Base-by-base conservation (phyloP, 192 early-diverging fungal genomes). In the Fimicolochytrium jonesii region DNA sequence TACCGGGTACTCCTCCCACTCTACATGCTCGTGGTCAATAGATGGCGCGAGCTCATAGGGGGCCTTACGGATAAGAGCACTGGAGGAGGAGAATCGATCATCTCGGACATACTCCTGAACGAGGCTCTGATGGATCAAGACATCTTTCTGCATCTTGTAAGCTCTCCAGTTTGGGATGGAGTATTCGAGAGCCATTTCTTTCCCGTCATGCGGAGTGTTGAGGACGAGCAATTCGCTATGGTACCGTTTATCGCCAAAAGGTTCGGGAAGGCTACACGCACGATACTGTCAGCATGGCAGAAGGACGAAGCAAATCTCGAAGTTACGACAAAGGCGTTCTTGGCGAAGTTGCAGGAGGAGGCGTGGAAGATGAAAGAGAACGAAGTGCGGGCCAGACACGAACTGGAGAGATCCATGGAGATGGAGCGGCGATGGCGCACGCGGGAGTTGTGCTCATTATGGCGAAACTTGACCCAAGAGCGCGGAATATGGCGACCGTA, bases 401-500 rank as follows among this genome's bases (percentile, higher is more conserved):
- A 75, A 6, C 28, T 34, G 32, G 46, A 60, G 10, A 43, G 28
- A 26, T 25, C 30, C 2, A 29, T 36, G 23, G 75, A 80, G 28
- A 7, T 36, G n/a, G 73, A 75, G 1, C 39, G 63, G 25, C 59
- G 67, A 11, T 34, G 42, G 2, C 26, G 70, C 5, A 42, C 55
- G 2, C 43, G 68, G 29, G 31, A 56, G 29, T 70, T 69, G 68
- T 28, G 60, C 28, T 10, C 49, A 2, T 42, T 66, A 13, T 72
- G 55, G 52, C 55, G 68, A 23, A 53, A 49, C 2, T 50, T 80
- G 49, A 70, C 64, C 2, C 67, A 66, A 36, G 73, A 80, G 35
- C 67, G 74, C 15, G 69, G 65, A 3, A 70, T 80, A 36, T 80
- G 78, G 78, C 10, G 43, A 11, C 45, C 54, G 7, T 39, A 47